Evolutionary conservation across 2,329 filamentous ascomycete genomes (phyloP).

Genomic region (Penicillium capsulatum): DNA sequence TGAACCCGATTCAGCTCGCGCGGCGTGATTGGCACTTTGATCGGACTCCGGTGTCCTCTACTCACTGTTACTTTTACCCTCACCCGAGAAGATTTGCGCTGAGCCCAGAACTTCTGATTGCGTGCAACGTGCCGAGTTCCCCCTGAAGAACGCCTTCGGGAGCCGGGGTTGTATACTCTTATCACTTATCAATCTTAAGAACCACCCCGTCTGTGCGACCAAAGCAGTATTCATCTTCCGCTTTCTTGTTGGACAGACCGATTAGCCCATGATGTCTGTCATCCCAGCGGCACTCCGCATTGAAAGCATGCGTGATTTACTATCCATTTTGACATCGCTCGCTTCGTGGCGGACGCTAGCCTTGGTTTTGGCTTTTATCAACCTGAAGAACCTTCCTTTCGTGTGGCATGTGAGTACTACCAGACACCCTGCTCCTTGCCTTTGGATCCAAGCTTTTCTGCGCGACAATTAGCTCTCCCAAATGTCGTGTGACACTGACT

Average conservation of each 20-base stretch:
- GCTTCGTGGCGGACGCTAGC: conserved; percentile 36
- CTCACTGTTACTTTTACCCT: too few relatives aligned
- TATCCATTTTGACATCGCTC: conserved; percentile 20
- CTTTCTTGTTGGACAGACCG: not conserved
- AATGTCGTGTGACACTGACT: conserved; percentile 8
- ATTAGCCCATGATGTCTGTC: conserved; percentile 8
- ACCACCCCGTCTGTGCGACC: not conserved
- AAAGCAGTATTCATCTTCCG: not conserved
- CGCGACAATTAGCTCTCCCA: not conserved
- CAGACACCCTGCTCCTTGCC: not conserved
- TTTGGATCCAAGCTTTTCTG: too few relatives aligned
- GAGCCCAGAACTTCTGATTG: too few relatives aligned
- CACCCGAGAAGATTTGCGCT: too few relatives aligned
- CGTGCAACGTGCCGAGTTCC: too few relatives aligned
- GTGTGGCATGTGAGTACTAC: conserved; percentile 38
- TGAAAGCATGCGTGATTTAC: conserved; percentile 24
- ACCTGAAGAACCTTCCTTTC: conserved; percentile 38
- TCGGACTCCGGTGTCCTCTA: too few relatives aligned
- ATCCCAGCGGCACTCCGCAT: conserved; percentile 11
- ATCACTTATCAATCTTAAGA: too few relatives aligned
- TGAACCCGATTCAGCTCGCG: too few relatives aligned
- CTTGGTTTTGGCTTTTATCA: conserved; percentile 35
- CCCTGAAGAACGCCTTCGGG: too few relatives aligned
- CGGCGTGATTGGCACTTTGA: too few relatives aligned
- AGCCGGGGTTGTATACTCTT: too few relatives aligned